A percentile compares a stretch with the other conserved stretches of the same genome.
phyloP scores from a whole-genome alignment of 495 filamentous ascomycete genomes.

The Penicillium malachiteum region DNA sequence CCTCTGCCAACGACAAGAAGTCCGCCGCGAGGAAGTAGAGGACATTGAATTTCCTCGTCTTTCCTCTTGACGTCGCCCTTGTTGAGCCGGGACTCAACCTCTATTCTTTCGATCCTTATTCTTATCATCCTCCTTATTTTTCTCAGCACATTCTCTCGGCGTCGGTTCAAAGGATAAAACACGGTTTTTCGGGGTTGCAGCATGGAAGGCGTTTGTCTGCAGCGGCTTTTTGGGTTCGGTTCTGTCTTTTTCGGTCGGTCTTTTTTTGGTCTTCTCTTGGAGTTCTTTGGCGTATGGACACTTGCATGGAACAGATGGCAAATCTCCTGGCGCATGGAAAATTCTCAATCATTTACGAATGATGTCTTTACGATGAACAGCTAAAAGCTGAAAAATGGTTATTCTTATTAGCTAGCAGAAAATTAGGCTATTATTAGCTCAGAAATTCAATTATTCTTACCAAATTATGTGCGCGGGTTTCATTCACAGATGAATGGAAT shows the following conservation, averaged over 20 bases:
- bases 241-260: constrained; percentile 8
- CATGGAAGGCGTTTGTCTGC: no score
- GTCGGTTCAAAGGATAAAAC: constrained; percentile 13
- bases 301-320: constrained; percentile 14
- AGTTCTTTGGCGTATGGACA: constrained; percentile 18
- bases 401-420: not conserved
- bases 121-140: not conserved
- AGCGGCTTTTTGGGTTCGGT: constrained; percentile 2
- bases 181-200: no score
- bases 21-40: not conserved
- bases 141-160: constrained; percentile 7
- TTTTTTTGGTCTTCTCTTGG: constrained; percentile 13
- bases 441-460: no score
- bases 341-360: constrained; percentile 14
- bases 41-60: not conserved
- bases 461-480: not conserved
- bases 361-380: constrained; percentile 14
- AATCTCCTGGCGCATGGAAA: constrained; percentile 12
- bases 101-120: constrained; percentile 4
- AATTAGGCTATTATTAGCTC: not conserved
- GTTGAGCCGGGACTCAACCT: constrained; percentile 11
- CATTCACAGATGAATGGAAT: not conserved
- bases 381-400: not conserved
- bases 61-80: not conserved
- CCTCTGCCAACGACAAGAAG: not conserved